Evolutionary conservation across 1,284 basidiomycete species (phyloP).

Genomic region (Cryptococcus sp.): DNA sequence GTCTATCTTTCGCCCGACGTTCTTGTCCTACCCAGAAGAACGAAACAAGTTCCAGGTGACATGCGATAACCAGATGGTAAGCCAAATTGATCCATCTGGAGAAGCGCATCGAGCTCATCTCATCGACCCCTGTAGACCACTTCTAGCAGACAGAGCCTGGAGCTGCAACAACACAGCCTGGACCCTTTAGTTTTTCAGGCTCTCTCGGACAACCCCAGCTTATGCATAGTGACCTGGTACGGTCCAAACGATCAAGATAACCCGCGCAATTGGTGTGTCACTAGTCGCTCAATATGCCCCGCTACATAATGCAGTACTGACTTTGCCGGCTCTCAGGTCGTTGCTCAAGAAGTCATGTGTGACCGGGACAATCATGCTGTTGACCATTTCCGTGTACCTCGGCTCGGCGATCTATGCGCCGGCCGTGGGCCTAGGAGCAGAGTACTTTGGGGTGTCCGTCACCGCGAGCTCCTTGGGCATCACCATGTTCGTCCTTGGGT

Average conservation of each 20-base stretch:
- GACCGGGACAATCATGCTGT: conserved; percentile 26
- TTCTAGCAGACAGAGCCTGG: too few relatives aligned
- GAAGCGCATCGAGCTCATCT: too few relatives aligned
- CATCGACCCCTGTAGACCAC: too few relatives aligned
- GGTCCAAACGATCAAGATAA: conserved; percentile 61
- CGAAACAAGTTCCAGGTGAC: too few relatives aligned
- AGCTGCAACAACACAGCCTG: too few relatives aligned
- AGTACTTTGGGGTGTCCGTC: conserved; percentile 26
- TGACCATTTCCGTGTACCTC: conserved; percentile 57
- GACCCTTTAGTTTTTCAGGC: too few relatives aligned
- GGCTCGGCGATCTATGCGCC: conserved; percentile 60
- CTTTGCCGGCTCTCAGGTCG: conserved; percentile 6
- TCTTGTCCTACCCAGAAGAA: too few relatives aligned
- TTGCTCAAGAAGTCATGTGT: conserved; percentile 27
- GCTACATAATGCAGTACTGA: neutral
- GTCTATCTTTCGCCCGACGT: too few relatives aligned
- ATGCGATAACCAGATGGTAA: too few relatives aligned
- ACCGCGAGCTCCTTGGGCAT: conserved; percentile 24
- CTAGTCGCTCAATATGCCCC: too few relatives aligned
- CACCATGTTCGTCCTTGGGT: conserved; percentile 33
- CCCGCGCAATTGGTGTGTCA: conserved; percentile 52
- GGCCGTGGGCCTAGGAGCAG: conserved; percentile 44
- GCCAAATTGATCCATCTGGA: too few relatives aligned
- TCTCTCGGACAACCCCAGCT: too few relatives aligned
- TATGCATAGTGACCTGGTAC: conserved; percentile 59